phyloP scores from a whole-genome alignment of 768 basidiomycete genomes.

The Suillus bovinus region DNA sequence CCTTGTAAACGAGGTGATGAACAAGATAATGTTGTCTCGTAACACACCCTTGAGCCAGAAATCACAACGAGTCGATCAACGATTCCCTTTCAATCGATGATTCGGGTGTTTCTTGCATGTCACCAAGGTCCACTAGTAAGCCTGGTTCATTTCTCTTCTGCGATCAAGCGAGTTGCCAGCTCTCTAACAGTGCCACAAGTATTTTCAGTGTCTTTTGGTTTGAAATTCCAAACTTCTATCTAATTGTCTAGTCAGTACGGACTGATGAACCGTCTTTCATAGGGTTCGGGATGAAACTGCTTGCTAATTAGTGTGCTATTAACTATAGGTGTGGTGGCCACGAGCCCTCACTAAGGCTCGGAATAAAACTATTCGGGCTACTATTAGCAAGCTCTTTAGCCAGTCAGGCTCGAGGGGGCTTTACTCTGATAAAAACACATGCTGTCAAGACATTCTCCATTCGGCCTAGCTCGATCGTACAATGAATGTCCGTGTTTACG shows the following conservation, averaged over 20 bases:
- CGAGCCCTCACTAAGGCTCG: too few species aligned
- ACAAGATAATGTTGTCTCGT: background rate
- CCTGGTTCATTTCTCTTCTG: background rate
- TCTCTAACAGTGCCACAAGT: background rate
- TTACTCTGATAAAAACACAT: too few species aligned
- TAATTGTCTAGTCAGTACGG: background rate
- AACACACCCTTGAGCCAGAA: background rate
- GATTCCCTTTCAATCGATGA: background rate
- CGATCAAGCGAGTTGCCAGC: background rate
- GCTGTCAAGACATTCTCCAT: too few species aligned
- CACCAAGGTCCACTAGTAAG: background rate
- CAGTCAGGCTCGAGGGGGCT: too few species aligned
- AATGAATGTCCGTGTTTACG: too few species aligned
- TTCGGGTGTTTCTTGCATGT: background rate
- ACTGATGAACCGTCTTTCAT: background rate
- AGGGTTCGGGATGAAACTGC: too few species aligned
- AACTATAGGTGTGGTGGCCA: too few species aligned
- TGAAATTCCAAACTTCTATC: background rate
- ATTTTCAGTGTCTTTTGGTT: background rate
- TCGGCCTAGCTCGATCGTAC: too few species aligned
- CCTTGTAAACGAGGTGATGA: too few species aligned
- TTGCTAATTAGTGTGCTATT: too few species aligned
- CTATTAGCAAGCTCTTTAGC: too few species aligned
- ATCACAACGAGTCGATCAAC: background rate
- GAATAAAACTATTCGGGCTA: too few species aligned